Base-by-base conservation (phyloP, 2,329 filamentous ascomycete species). In the Fusarium temperatum region DNA sequence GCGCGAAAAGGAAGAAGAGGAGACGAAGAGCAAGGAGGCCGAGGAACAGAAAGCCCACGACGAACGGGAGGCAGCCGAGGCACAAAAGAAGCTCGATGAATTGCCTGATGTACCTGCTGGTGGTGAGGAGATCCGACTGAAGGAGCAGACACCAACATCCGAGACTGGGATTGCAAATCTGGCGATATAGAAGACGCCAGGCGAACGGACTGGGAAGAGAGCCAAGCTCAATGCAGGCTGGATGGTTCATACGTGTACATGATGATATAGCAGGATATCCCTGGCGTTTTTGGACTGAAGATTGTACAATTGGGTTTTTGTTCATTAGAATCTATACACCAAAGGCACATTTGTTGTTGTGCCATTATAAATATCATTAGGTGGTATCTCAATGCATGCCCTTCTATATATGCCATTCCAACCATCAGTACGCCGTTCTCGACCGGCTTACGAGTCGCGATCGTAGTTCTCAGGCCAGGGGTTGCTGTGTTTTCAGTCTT, bases 11-110 rank as follows among this genome's bases (percentile, higher is more conserved):
- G 87, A 89, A 65, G 84, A 86, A 67, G 83, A 84, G 67, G 82
- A 81, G 42, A 86, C 89, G 72, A 87, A 84, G 32, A 81, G 81
- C 47, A 82, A 80, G 68, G 83, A 85, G 72, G 84, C 84, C 48
- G 72, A 76, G 77, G 83, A 78, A 75, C 69, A 68, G 62, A 79
- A 86, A 77, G 85, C 84, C 55, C 81, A 78, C 61, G 83, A 86
- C 63, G 85, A 83, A 35, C 80, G 85, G 61, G 85, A 81, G 64
- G 84, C 85, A 38, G 85, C 82, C 42, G 82, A 87, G 68, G 85
- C 87, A 45, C 88, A 88, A 63, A 84, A 85, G 75, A 87, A 85
- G 70, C 81, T 93, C 38, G 87, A 88, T 47, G 85, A 87, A 66
- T 78, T 88, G 54, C 86, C 86, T 41, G 80, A 82, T 11, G 78